Evolutionary conservation across 345 rosid genomes (phyloP), one percentile per base, ranked within the genome.

Genomic region (Citrus trifoliata): DNA sequence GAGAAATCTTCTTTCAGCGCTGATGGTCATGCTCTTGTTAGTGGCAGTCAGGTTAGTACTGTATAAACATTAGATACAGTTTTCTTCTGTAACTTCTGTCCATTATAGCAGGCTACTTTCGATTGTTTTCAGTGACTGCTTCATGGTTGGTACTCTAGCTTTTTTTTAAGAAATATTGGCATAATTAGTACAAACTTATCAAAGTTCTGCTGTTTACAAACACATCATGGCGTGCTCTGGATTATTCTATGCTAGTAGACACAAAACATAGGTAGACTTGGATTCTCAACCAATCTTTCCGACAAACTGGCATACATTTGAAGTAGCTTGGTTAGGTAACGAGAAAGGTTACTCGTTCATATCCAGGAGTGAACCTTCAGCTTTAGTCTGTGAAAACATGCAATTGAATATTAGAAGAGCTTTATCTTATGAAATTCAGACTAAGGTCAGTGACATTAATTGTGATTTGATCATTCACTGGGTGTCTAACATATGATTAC

Each of bases 21-120:
- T 68, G 77, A 79, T 58, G 83, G 70, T 62, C 60, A 81, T 65
- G 73, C 78, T 66, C 40, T 25, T 60, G 21, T 64, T 53, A 71
- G 70, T 82, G 77, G 76, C 83, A 76, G 40, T 84, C 86, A 86
- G 90, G 93, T 88, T 9, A 67, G 70, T 48, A 71, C 2, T 40
- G 25, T 40, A 10, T 72, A 18, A 78, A 67, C 71, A 53, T 60
- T 56, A 53, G 3, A 65, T 46, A 27, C 46, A 33, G 46, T 40
- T 27, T 27, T 51, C 58, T 65, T 24, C 40, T 78, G 21, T 51
- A 7, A 16, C 12, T 10, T 24, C 28, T 2, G 13, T 46, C 24
- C 21, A 19, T 12, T 35, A 30, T 59, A 28, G 4, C 0, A 2
- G 22, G 22, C 48, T 22, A 19, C 5, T 33, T 56, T 55, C 13